Conservation (phyloP, 306 rosid genomes). For the Acacia crassicarpa region DNA sequence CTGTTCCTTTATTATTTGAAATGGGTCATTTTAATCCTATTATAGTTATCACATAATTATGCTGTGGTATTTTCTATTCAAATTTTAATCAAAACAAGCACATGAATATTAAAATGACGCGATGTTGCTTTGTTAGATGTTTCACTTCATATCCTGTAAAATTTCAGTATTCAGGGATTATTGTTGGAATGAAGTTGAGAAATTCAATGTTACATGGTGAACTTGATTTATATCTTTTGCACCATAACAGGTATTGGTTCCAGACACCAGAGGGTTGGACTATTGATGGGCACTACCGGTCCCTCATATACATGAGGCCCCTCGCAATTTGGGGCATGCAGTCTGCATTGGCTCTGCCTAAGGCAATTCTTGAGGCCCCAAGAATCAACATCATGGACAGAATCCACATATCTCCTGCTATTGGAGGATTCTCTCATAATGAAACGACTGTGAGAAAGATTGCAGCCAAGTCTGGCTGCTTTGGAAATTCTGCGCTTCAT, state of each 20-base stretch:
- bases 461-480: constrained; percentile 67
- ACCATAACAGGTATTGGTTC: constrained; percentile 70
- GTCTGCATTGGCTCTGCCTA: constrained; percentile 70
- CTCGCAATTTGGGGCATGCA: constrained; percentile 97
- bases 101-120: not conserved
- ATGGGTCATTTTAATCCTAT: not conserved
- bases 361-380: constrained; percentile 94
- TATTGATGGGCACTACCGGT: constrained; percentile 84
- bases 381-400: constrained; percentile 87
- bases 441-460: constrained; percentile 79
- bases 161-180: not conserved
- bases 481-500: constrained; percentile 72
- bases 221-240: constrained; percentile 11
- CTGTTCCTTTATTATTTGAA: not conserved
- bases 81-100: not conserved
- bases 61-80: not conserved
- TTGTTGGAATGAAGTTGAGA: not conserved
- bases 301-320: constrained; percentile 95
- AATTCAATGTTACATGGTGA: not conserved
- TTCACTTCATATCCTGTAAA: not conserved
- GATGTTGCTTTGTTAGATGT: not conserved
- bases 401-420: constrained; percentile 68
- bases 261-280: constrained; percentile 98
- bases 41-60: not conserved
- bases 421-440: constrained; percentile 49